Conservation (phyloP, 1,139 yeast genomes). For the Blastobotrys malaysiensis region DNA sequence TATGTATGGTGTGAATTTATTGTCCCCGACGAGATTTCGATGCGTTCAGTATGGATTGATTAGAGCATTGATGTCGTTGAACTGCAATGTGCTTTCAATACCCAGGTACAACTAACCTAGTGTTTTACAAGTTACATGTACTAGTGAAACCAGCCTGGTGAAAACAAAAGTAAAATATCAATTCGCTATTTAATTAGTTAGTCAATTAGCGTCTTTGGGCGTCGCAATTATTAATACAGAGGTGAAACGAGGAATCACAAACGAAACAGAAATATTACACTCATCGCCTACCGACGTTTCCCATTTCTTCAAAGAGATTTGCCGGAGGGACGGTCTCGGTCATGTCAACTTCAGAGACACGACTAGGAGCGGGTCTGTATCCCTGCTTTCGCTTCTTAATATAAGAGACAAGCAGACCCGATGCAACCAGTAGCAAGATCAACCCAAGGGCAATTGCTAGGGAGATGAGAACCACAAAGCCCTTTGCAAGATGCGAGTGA, state of each 20-base stretch:
- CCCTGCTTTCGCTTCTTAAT: constrained; percentile 44
- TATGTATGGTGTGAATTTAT: too few relatives aligned
- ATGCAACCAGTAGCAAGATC: constrained; percentile 56
- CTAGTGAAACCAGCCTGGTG: too few relatives aligned
- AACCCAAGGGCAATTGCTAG: constrained; percentile 86
- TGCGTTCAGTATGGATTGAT: too few relatives aligned
- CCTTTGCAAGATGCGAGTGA: constrained; percentile 38
- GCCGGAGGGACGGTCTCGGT: constrained; percentile 61
- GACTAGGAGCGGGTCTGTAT: constrained; percentile 37
- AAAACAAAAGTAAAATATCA: not conserved
- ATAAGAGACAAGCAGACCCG: constrained; percentile 53
- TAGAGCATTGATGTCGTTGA: too few relatives aligned
- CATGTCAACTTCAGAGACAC: constrained; percentile 67
- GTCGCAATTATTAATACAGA: not conserved
- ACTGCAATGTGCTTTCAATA: too few relatives aligned
- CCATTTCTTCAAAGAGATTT: constrained; percentile 56
- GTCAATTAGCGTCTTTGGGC: not conserved
- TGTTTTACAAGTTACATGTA: too few relatives aligned
- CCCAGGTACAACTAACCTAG: too few relatives aligned
- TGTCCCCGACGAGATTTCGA: too few relatives aligned
- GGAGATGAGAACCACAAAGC: constrained; percentile 83
- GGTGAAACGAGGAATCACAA: not conserved
- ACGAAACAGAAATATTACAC: not conserved
- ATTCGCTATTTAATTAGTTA: not conserved
- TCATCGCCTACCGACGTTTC: constrained; percentile 24